phyloP scores from a whole-genome alignment of 768 basidiomycete species.

The Cystobasidiopsis lactophilus region DNA sequence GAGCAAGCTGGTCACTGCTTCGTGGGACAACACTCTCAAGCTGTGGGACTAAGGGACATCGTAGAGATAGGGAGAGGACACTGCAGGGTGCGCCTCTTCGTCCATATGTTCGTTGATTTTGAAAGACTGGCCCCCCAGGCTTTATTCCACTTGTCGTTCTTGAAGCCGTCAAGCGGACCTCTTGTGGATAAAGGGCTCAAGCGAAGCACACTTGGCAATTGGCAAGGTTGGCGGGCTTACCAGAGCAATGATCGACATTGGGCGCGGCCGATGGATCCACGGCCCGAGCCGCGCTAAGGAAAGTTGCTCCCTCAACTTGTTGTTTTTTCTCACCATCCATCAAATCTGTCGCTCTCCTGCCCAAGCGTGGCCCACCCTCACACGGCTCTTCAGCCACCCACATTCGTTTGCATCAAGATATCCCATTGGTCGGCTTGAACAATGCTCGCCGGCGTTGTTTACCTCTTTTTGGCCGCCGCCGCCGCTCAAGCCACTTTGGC shows the following conservation, averaged over 20 bases:
- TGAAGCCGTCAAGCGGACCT: too few relatives aligned
- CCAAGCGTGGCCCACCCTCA: neutral
- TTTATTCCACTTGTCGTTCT: neutral
- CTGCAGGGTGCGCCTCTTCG: neutral
- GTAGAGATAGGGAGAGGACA: too few relatives aligned
- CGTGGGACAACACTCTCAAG: conserved; percentile 96
- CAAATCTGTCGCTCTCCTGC: neutral
- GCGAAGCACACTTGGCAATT: too few relatives aligned
- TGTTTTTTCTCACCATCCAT: neutral
- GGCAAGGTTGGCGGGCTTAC: too few relatives aligned
- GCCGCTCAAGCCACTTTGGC: too few relatives aligned
- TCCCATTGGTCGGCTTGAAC: too few relatives aligned
- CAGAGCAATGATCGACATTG: too few relatives aligned
- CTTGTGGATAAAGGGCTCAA: too few relatives aligned
- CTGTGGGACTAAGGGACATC: conserved; percentile 70
- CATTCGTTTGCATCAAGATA: neutral
- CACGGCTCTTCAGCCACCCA: conserved; percentile 1
- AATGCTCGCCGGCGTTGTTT: neutral
- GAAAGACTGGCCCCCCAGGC: too few relatives aligned
- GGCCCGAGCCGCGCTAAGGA: too few relatives aligned
- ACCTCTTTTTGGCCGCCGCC: too few relatives aligned
- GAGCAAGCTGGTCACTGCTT: conserved; percentile 92
- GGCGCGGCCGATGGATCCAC: too few relatives aligned
- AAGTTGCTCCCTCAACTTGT: neutral
- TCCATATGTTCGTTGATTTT: neutral